These are phyloP conservation scores for Flaveria bidentis DNA, from an alignment of 129 eudicot genomes.

Conservation along the genomic window DNA sequence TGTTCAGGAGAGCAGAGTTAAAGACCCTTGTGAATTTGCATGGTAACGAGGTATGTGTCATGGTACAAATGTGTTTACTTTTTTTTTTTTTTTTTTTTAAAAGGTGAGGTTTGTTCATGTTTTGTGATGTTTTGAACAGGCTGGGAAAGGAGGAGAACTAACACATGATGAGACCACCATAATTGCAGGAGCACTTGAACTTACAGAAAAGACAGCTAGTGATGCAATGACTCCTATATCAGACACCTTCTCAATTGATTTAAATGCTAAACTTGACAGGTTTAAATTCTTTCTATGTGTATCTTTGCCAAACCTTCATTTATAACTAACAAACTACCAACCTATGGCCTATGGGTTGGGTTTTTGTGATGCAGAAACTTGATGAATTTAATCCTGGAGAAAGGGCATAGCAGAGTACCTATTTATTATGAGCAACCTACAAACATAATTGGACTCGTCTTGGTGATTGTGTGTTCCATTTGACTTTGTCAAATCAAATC, in stretches of 20 bases:
- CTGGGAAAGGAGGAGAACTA: slow-evolving; percentile 94
- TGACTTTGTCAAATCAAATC: neutral
- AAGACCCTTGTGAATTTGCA: slow-evolving; percentile 76
- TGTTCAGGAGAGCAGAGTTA: slow-evolving; percentile 40
- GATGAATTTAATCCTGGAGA: slow-evolving; percentile 58
- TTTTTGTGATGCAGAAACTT: slow-evolving; percentile 38
- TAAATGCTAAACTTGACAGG: slow-evolving; percentile 84
- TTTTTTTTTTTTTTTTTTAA: too few species aligned
- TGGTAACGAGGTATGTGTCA: slow-evolving; percentile 36
- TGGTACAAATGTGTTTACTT: neutral
- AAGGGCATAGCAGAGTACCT: slow-evolving; percentile 74
- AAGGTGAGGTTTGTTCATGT: neutral
- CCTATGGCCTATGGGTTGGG: too few species aligned
- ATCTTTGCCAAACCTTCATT: neutral
- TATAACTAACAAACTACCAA: too few species aligned
- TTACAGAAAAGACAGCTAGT: slow-evolving; percentile 79
- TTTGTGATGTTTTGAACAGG: slow-evolving; percentile 41
- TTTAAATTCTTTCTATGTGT: too few species aligned
- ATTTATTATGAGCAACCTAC: slow-evolving; percentile 64
- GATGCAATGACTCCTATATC: slow-evolving; percentile 95
- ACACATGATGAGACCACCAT: slow-evolving; percentile 97
- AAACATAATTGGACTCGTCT: slow-evolving; percentile 63
- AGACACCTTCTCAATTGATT: slow-evolving; percentile 71
- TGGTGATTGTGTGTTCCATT: slow-evolving; percentile 38
- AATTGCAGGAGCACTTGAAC: slow-evolving; percentile 93